Percentiles rank a stretch among this genome's conserved stretches.
Evolutionary conservation across 768 basidiomycete genomes (phyloP).

Genomic region (Pleurotus sapidus): DNA sequence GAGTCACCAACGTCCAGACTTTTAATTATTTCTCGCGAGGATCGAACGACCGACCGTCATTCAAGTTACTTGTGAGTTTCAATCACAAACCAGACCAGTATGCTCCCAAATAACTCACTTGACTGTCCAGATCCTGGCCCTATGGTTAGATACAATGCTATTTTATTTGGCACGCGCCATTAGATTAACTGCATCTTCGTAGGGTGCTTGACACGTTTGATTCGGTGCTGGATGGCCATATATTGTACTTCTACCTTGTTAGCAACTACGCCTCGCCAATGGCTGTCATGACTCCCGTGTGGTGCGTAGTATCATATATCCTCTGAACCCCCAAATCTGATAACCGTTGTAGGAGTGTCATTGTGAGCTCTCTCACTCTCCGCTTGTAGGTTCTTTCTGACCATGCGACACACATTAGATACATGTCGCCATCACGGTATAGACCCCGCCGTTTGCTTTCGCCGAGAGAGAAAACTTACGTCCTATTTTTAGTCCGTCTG

Average conservation of each 20-base stretch:
- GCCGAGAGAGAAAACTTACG: neutral
- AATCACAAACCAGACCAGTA: neutral
- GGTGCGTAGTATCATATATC: constrained; percentile 32
- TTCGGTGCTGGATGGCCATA: constrained; percentile 47
- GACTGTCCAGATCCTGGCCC: constrained; percentile 25
- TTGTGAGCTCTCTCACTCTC: constrained; percentile 31
- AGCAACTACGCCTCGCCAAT: constrained; percentile 47
- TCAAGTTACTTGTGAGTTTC: constrained; percentile 36
- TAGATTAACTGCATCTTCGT: neutral
- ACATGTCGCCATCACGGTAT: constrained; percentile 54
- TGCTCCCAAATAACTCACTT: neutral
- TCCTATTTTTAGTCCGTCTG: constrained; percentile 35
- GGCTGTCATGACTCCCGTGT: constrained; percentile 41
- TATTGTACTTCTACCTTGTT: constrained; percentile 58
- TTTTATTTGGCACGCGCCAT: too few species aligned
- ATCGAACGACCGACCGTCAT: constrained; percentile 25
- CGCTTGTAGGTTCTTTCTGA: neutral
- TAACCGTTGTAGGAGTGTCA: constrained; percentile 39
- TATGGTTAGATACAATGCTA: constrained; percentile 25
- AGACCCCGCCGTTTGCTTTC: constrained; percentile 12
- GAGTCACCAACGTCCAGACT: constrained; percentile 52
- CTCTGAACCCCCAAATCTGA: neutral
- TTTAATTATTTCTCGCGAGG: constrained; percentile 45
- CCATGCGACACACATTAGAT: constrained; percentile 27
- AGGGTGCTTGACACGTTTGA: constrained; percentile 59